Evolutionary conservation across 1,284 basidiomycete species (phyloP).

Genomic region (Heterobasidion parviporum): DNA sequence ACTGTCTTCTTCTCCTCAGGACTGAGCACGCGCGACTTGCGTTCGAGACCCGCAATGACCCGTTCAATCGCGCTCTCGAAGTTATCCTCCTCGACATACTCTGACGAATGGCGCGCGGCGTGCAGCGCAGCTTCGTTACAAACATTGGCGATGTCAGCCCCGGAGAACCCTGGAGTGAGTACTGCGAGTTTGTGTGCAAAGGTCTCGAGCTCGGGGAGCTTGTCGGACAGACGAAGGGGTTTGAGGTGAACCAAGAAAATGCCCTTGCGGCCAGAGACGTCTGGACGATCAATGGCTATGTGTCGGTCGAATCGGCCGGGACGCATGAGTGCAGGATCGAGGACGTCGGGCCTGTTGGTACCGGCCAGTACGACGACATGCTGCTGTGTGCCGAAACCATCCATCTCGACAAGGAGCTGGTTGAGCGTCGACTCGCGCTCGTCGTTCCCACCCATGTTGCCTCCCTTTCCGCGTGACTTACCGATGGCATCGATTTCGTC

Average conservation of each 20-base stretch:
- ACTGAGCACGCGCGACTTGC: slow-evolving; percentile 90
- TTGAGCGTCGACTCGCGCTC: slow-evolving; percentile 98
- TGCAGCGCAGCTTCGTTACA: slow-evolving; percentile 97
- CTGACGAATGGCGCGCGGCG: slow-evolving; percentile 81
- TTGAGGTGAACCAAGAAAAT: slow-evolving; percentile 93
- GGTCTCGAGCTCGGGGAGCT: slow-evolving; percentile 48
- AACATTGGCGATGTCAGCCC: slow-evolving; percentile 98
- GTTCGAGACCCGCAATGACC: slow-evolving; percentile 94
- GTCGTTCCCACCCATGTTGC: slow-evolving; percentile 91
- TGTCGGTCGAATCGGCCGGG: slow-evolving; percentile 98
- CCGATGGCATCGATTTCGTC: slow-evolving; percentile 99
- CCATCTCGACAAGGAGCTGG: slow-evolving; percentile 98
- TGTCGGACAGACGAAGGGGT: slow-evolving; percentile 67
- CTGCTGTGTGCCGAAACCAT: slow-evolving; percentile 94
- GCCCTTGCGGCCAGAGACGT: slow-evolving; percentile 88
- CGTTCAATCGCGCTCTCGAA: slow-evolving; percentile 98
- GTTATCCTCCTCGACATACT: slow-evolving; percentile 76
- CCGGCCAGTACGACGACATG: slow-evolving; percentile 96
- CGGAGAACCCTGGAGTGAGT: slow-evolving; percentile 95
- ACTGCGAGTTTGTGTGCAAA: slow-evolving; percentile 92
- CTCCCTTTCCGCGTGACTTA: slow-evolving; percentile 87
- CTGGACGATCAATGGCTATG: slow-evolving; percentile 92
- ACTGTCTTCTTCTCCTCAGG: slow-evolving; percentile 98
- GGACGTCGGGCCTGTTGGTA: slow-evolving; percentile 94
- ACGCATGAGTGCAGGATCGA: slow-evolving; percentile 92